Base-by-base conservation (phyloP, 169 alveolate genomes). In the Cryptosporidium andersoni region DNA sequence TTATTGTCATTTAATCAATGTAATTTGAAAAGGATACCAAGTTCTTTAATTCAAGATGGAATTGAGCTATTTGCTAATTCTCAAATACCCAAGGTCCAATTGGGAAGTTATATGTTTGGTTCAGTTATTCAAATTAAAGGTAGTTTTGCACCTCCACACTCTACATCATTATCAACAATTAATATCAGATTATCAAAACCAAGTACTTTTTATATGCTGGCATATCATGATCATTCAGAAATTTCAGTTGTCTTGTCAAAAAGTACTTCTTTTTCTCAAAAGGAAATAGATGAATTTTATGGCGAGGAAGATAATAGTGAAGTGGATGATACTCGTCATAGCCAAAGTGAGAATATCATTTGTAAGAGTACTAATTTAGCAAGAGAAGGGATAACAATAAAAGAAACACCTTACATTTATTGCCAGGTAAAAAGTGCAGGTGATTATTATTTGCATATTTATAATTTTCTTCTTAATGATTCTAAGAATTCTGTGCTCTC, bases 201-300 rank as follows among this genome's bases (percentile, higher is more conserved):
- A 2, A 74, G 85, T 39, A 45, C 48, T 9, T n/a, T 74, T 45
- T 62, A 74, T 48, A 40, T 74, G 9, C 16, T 74, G 25, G 55
- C 85, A 6, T 51, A 74, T 36, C 85, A 74, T 39, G 85, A 74
- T 34, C 85, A 74, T 48, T 74, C 85, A 5, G 85, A 74, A 34
- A 74, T 74, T 43, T 66, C 74, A 6, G 47, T 74, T 47, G 14
- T 62, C 14, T 48, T 74, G 12, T 74, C 85, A 37, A 74, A 14
- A 42, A 43, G 60, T 2, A 58, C 68, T 42, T 40, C 36, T 34
- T 55, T 74, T 9, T 47, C 64, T 6, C 60, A 56, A 16, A 64
- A 74, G 51, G 85, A 74, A 8, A 68, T 58, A 62, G 85, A 74
- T 60, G 85, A 74, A 43, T 74, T 74, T 45, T 74, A 47, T 39